phyloP scores from a whole-genome alignment of 352 stramenopile genomes.

The Globisporangium carolinianum region DNA sequence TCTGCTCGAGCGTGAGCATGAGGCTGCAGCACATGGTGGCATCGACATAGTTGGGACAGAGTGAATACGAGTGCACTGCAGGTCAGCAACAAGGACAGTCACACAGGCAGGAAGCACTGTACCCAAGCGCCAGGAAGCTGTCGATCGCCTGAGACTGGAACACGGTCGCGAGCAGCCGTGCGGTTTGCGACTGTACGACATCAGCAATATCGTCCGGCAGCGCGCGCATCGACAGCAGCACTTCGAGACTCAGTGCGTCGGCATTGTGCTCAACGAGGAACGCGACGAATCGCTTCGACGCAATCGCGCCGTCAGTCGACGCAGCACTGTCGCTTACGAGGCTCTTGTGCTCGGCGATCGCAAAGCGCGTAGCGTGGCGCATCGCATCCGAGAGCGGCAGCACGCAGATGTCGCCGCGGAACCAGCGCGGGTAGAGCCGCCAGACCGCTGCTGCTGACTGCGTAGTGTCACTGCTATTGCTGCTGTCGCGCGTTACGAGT shows the following conservation, averaged over 20 bases:
- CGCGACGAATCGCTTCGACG: constrained; percentile 61
- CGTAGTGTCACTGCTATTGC: neutral
- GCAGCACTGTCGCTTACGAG: constrained; percentile 10
- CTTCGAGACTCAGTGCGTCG: constrained; percentile 56
- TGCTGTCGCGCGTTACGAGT: neutral
- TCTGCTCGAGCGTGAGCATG: constrained; percentile 72
- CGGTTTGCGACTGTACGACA: constrained; percentile 41
- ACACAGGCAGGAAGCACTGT: constrained; percentile 1
- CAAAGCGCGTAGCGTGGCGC: constrained; percentile 50
- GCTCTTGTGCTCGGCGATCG: constrained; percentile 46
- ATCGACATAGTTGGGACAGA: neutral
- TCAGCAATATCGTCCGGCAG: constrained; percentile 43
- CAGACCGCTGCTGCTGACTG: constrained; percentile 3
- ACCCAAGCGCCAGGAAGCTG: constrained; percentile 59
- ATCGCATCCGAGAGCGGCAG: constrained; percentile 46
- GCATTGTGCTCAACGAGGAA: constrained; percentile 62
- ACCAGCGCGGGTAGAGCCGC: constrained; percentile 49
- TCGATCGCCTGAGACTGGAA: constrained; percentile 72
- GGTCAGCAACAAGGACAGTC: too few species aligned
- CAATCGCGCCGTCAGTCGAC: constrained; percentile 24
- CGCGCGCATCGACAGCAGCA: constrained; percentile 50
- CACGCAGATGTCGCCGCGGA: constrained; percentile 44
- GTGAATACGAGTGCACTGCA: neutral
- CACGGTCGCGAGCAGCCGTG: constrained; percentile 55
- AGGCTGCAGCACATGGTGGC: constrained; percentile 21